Conservation (phyloP, 2,329 filamentous ascomycete species). For the Aquanectria penicillioides region DNA sequence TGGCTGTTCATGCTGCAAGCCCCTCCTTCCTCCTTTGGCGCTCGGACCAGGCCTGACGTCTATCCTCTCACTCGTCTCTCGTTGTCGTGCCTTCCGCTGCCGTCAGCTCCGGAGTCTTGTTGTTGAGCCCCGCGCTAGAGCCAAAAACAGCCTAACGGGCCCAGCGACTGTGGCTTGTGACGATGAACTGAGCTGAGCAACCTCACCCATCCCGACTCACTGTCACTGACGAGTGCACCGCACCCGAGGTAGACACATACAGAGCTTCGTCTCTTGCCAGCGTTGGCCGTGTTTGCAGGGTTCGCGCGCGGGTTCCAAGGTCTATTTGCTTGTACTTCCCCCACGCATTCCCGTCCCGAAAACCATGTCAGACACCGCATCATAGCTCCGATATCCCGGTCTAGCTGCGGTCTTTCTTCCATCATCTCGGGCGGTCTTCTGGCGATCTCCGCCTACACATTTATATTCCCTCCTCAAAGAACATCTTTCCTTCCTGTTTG, state of each 20-base stretch:
- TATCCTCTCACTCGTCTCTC: conserved; percentile 1
- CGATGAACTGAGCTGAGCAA: conserved; percentile 23
- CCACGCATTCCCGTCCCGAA: background rate
- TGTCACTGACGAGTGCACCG: too few relatives aligned
- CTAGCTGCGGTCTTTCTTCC: conserved; percentile 27
- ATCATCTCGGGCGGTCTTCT: conserved; percentile 14
- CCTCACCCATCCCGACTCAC: conserved; percentile 12
- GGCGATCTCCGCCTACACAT: conserved; percentile 22
- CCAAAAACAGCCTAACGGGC: too few relatives aligned
- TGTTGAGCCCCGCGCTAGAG: conserved; percentile 30
- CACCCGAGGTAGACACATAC: too few relatives aligned
- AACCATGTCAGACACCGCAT: conserved; percentile 30
- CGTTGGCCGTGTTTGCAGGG: background rate
- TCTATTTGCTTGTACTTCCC: conserved; percentile 5
- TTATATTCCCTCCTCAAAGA: background rate
- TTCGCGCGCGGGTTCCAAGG: too few relatives aligned
- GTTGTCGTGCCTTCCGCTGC: background rate
- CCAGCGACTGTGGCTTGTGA: conserved; percentile 28
- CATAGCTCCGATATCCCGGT: conserved; percentile 23
- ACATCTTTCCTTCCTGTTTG: conserved; percentile 1
- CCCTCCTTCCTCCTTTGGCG: conserved; percentile 1
- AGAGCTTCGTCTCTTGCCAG: conserved; percentile 1
- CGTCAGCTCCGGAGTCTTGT: conserved; percentile 14
- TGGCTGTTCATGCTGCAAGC: background rate
- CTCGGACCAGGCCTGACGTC: conserved; percentile 39